These are phyloP conservation scores for Ustilago nuda DNA, from an alignment of 1,284 basidiomycete genomes.

Conservation along the genomic window DNA sequence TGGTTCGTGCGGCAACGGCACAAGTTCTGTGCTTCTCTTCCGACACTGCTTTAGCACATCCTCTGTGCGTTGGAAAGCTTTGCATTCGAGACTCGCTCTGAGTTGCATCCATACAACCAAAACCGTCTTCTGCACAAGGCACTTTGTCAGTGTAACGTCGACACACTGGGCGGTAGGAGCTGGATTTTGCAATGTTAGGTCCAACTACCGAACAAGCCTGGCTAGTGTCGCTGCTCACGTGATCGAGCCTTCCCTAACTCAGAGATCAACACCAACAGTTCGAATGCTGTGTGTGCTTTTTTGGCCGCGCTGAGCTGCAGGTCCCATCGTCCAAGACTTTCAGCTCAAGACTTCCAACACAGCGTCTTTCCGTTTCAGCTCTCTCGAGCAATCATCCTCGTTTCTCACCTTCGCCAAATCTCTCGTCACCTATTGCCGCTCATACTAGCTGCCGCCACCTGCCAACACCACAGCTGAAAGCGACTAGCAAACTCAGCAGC, in stretches of 20 bases:
- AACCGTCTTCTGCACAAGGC: background rate
- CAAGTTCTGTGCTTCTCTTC: background rate
- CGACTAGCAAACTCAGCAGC: background rate
- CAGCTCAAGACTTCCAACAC: background rate
- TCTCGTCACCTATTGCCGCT: background rate
- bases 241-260: slow-evolving; percentile 1
- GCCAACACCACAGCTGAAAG: background rate
- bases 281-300: slow-evolving; percentile 4
- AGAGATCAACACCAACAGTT: slow-evolving; percentile 18
- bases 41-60: background rate
- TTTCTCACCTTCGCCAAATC: background rate
- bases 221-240: background rate
- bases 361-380: background rate
- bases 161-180: background rate
- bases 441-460: too few relatives aligned
- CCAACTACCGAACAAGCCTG: background rate
- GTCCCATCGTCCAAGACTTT: slow-evolving; percentile 16
- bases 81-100: background rate
- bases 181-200: background rate
- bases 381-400: background rate
- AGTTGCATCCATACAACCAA: slow-evolving; percentile 6
- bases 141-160: background rate
- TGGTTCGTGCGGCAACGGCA: slow-evolving; percentile 7
- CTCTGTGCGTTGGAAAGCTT: too few relatives aligned
- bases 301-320: slow-evolving; percentile 3